These are phyloP conservation scores for Herpotrichia juniperi DNA, from an alignment of 2,329 filamentous ascomycete species.

Conservation along the genomic window DNA sequence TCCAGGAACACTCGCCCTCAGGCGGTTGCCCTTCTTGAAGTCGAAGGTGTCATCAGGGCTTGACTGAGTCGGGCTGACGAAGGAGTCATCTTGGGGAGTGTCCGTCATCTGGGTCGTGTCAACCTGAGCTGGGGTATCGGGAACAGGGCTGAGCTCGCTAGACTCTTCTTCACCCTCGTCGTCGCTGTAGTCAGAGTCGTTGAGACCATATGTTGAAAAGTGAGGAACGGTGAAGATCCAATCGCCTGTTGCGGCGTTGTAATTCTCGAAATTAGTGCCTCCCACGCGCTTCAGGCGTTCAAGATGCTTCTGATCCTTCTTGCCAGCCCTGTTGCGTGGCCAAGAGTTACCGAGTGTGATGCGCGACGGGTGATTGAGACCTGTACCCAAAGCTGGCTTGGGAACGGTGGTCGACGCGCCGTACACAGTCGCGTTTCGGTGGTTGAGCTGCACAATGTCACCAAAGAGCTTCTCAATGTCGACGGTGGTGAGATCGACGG, in stretches of 20 bases:
- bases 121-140: constrained; percentile 53
- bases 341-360: constrained; percentile 93
- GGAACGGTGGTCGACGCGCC: constrained; percentile 57
- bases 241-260: constrained; percentile 77
- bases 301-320: constrained; percentile 79
- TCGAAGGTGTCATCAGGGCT: constrained; percentile 62
- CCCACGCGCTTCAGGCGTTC: constrained; percentile 78
- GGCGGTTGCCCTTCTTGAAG: constrained; percentile 59
- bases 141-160: constrained; percentile 46
- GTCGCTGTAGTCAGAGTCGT: constrained; percentile 68
- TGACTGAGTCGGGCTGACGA: constrained; percentile 49
- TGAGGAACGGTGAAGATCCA: constrained; percentile 96
- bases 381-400: constrained; percentile 85
- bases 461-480: constrained; percentile 81
- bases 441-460: constrained; percentile 75
- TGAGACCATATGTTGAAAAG: constrained; percentile 92
- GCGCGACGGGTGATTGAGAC: constrained; percentile 86
- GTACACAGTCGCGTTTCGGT: constrained; percentile 88
- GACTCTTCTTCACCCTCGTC: constrained; percentile 68
- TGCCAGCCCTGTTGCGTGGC: constrained; percentile 75
- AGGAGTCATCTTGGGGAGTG: constrained; percentile 43
- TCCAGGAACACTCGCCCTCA: constrained; percentile 69
- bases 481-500: constrained; percentile 79
- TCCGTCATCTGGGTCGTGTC: constrained; percentile 40
- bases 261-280: constrained; percentile 82